Evolutionary conservation across 2,329 filamentous ascomycete genomes (phyloP).

Genomic region (Fusarium liriodendri): DNA sequence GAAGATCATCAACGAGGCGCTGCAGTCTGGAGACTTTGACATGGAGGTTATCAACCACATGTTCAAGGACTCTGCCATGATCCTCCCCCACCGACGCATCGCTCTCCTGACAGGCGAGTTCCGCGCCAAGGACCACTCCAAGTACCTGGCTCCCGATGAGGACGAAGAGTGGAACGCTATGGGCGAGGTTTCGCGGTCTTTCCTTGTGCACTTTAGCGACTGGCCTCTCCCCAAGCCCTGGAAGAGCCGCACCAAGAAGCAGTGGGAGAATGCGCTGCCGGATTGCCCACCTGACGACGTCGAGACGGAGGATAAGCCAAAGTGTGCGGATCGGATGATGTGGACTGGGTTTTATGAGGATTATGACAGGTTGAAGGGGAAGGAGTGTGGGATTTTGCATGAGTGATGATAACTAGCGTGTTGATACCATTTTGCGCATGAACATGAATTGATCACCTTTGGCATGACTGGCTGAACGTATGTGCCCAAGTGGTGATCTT

Average conservation of each 20-base stretch:
- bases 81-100: constrained; percentile 16
- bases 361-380: background rate
- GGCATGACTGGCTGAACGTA: background rate
- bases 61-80: constrained; percentile 25
- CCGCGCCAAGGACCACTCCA: constrained; percentile 12
- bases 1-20: constrained; percentile 6
- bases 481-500: background rate
- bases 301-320: background rate
- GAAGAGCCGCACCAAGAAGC: background rate
- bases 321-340: background rate
- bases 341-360: background rate
- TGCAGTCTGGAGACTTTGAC: constrained; percentile 18
- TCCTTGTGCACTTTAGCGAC: background rate
- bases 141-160: constrained; percentile 9
- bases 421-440: background rate
- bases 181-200: background rate
- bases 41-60: constrained; percentile 28
- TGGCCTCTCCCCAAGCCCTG: background rate
- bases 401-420: background rate
- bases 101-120: constrained; percentile 21
- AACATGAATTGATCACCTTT: background rate
- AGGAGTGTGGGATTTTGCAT: background rate
- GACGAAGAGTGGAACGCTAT: constrained; percentile 18
- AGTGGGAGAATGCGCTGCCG: background rate
- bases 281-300: background rate